Evolutionary conservation across 2,329 filamentous ascomycete species (phyloP).

Genomic region (Madurella fahalii): DNA sequence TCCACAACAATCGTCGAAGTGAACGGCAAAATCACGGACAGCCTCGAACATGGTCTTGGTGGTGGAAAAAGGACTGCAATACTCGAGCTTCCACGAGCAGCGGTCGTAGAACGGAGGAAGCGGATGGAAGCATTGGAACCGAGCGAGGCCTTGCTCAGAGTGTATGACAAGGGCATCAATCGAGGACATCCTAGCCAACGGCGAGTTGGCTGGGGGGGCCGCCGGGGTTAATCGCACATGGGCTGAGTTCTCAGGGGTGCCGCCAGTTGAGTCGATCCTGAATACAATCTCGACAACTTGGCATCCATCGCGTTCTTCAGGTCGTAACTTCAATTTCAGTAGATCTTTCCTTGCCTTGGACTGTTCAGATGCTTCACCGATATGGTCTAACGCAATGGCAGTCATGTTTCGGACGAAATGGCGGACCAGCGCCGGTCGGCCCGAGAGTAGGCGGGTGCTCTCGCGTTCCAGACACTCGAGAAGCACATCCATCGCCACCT

Average conservation of each 20-base stretch:
- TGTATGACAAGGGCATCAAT: conserved; percentile 38
- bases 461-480: conserved; percentile 33
- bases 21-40: conserved; percentile 29
- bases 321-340: conserved; percentile 12
- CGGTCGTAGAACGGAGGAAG: conserved; percentile 34
- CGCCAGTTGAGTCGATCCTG: conserved; percentile 25
- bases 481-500: conserved; percentile 29
- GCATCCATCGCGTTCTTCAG: conserved; percentile 16
- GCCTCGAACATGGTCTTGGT: conserved; percentile 38
- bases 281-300: conserved; percentile 30
- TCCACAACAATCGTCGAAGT: conserved; percentile 31
- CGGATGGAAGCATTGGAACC: conserved; percentile 37
- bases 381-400: conserved; percentile 38
- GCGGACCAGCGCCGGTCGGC: conserved; percentile 23
- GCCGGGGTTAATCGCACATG: conserved; percentile 36
- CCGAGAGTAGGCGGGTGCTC: conserved; percentile 28
- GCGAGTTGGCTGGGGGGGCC: conserved; percentile 31
- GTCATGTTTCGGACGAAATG: conserved; percentile 33
- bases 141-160: conserved; percentile 29
- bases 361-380: conserved; percentile 30
- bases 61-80: conserved; percentile 39
- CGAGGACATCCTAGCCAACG: conserved; percentile 27
- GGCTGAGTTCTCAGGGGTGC: conserved; percentile 25
- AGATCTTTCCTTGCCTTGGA: conserved; percentile 15
- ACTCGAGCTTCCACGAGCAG: conserved; percentile 36